These are phyloP conservation scores for Dictyostelium capitatum DNA, from an alignment of 78 protist genomes.

Conservation along the genomic window DNA sequence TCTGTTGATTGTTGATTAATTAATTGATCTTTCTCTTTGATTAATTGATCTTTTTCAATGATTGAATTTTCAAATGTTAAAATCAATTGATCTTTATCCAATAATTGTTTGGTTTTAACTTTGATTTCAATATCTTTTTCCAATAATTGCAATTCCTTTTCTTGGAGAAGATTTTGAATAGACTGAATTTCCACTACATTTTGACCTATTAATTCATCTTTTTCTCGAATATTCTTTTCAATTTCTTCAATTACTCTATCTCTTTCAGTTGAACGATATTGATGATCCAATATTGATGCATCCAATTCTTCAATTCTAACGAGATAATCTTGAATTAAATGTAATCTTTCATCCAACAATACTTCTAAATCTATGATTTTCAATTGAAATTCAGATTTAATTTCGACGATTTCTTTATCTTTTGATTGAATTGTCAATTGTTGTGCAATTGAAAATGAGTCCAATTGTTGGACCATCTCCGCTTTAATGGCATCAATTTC, in stretches of 20 bases:
- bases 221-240: not conserved
- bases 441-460: not conserved
- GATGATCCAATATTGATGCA: not conserved
- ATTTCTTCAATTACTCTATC: not conserved
- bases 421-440: not conserved
- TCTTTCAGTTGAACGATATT: not conserved
- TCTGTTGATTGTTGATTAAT: constrained; percentile 9
- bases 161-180: not conserved
- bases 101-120: not conserved
- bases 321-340: not conserved
- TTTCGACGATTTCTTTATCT: not conserved
- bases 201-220: not conserved
- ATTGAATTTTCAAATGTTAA: not conserved
- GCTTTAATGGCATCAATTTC: not conserved
- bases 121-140: constrained; percentile 24
- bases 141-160: not conserved
- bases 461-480: constrained; percentile 9
- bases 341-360: not conserved
- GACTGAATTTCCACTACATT: not conserved
- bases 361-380: not conserved
- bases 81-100: not conserved
- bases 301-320: constrained; percentile 12
- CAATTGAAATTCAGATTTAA: not conserved
- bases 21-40: not conserved
- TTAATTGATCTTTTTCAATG: not conserved